A percentile compares a stretch with the other conserved stretches of the same genome.
These are phyloP conservation scores for Agaricus subrufescens DNA, from an alignment of 768 basidiomycete genomes.

Conservation along the genomic window DNA sequence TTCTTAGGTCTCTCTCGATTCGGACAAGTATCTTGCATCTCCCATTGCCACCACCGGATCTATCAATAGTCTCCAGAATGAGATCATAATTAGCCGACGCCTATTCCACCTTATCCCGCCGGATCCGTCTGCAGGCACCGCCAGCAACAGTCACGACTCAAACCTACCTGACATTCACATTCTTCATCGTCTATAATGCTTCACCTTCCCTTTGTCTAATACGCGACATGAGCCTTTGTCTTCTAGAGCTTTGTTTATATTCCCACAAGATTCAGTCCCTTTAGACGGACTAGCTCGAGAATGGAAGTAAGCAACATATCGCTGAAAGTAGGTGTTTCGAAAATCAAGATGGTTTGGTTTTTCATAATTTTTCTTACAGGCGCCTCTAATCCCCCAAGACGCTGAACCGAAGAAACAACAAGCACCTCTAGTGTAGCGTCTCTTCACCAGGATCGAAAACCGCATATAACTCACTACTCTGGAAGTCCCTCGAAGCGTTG, in stretches of 20 bases:
- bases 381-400: no score
- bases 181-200: conserved; percentile 27
- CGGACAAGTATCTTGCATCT: conserved; percentile 30
- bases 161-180: conserved; percentile 19
- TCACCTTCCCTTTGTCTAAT: conserved; percentile 27
- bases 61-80: conserved; percentile 25
- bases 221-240: conserved; percentile 46
- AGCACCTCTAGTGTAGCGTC: no score
- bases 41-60: conserved; percentile 47
- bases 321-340: no score
- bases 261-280: conserved; percentile 15
- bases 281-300: conserved; percentile 8
- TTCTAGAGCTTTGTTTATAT: conserved; percentile 21
- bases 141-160: conserved; percentile 13
- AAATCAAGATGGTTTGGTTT: no score
- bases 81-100: conserved; percentile 53
- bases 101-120: conserved; percentile 45
- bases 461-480: no score
- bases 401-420: no score
- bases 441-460: no score
- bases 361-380: no score
- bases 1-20: conserved; percentile 6
- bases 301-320: no score
- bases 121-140: conserved; percentile 30
- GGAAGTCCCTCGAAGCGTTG: no score